phyloP scores from a whole-genome alignment of 139 green algal species.

The Dunaliella sp. region DNA sequence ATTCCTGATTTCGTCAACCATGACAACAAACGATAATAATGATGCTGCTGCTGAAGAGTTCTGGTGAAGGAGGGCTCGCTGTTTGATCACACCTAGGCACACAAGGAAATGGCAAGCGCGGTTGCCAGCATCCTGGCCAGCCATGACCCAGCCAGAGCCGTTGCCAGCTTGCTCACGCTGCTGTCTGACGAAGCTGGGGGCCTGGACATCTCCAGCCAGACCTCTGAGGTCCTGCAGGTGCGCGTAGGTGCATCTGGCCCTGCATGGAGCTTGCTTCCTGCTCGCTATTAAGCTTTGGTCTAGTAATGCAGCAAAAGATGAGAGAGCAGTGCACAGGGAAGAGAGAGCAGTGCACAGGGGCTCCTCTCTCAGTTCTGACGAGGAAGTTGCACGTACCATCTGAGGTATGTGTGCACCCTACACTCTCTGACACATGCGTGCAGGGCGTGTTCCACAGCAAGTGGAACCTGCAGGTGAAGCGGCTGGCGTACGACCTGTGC shows the following conservation, averaged over 20 bases:
- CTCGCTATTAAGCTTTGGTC: background rate
- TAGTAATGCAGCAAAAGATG: background rate
- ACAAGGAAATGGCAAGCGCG: no score
- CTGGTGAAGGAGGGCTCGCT: no score
- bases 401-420: background rate
- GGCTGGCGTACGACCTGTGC: conserved; percentile 13
- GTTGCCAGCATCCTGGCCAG: no score
- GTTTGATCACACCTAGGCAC: no score
- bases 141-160: background rate
- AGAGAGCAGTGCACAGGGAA: background rate
- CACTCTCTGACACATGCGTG: background rate
- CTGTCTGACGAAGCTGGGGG: background rate
- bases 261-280: no score
- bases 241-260: background rate
- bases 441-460: conserved; percentile 8
- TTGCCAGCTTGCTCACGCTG: background rate
- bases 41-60: no score
- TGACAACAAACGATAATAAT: no score
- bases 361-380: no score
- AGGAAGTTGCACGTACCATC: background rate
- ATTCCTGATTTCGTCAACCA: no score
- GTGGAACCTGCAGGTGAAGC: conserved; percentile 2
- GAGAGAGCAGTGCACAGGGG: no score
- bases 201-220: background rate
- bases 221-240: background rate